A percentile compares a stretch with the other conserved stretches of the same genome.
Evolutionary conservation across 257 asterid species (phyloP).

Genomic region (Apocynum venetum): DNA sequence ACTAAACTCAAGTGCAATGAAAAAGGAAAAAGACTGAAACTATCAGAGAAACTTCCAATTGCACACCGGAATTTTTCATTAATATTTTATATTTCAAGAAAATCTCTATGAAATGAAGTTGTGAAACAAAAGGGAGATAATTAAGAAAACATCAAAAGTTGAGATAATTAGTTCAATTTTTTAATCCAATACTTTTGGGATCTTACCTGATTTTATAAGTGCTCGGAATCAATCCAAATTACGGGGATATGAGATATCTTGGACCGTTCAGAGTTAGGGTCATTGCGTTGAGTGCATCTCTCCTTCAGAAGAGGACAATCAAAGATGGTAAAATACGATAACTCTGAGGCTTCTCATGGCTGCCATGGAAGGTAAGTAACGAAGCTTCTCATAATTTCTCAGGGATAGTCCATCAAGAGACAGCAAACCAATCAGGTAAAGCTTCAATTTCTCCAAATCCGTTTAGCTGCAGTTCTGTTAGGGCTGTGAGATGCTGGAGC

Average conservation of each 20-base stretch:
- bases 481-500: background rate
- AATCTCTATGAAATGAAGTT: too few species aligned
- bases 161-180: too few species aligned
- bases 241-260: background rate
- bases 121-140: too few species aligned
- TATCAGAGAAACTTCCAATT: too few species aligned
- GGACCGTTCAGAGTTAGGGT: background rate
- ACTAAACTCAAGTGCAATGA: too few species aligned
- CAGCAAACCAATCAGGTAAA: background rate
- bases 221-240: background rate
- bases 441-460: background rate
- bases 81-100: too few species aligned
- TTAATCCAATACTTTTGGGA: background rate
- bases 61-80: too few species aligned
- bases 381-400: background rate
- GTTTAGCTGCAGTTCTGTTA: background rate
- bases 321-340: background rate
- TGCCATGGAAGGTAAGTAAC: background rate
- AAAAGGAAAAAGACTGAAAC: too few species aligned
- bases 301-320: background rate
- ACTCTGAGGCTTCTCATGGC: background rate
- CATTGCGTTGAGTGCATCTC: background rate
- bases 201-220: background rate
- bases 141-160: too few species aligned
- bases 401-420: background rate